Evolutionary conservation across 2,329 filamentous ascomycete species (phyloP).

Genomic region (Colletotrichum horii): DNA sequence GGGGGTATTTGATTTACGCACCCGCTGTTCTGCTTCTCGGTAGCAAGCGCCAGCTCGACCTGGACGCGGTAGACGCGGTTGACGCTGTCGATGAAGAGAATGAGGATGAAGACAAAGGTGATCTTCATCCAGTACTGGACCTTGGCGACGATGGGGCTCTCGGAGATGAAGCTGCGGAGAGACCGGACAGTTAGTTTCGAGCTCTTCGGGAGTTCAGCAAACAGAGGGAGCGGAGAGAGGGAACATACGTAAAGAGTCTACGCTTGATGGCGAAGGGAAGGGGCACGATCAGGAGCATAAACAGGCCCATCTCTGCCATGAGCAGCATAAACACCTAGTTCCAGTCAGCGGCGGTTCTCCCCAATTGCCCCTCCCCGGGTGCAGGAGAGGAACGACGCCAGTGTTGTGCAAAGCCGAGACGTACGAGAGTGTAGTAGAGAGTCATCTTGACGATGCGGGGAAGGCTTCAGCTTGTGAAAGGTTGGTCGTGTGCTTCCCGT

Average conservation of each 20-base stretch:
- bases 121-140: conserved; percentile 98
- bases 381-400: not conserved
- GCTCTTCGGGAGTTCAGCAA: not conserved
- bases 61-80: conserved; percentile 84
- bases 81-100: conserved; percentile 97
- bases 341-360: not conserved
- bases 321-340: conserved; percentile 82
- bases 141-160: conserved; percentile 84
- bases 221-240: not conserved
- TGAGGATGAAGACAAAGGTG: conserved; percentile 98
- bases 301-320: conserved; percentile 82
- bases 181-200: not conserved
- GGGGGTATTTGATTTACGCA: conserved; percentile 39
- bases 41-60: conserved; percentile 78
- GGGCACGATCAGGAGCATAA: conserved; percentile 82
- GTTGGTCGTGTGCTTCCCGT: conserved; percentile 10
- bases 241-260: conserved; percentile 75
- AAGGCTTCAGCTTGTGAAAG: conserved; percentile 5
- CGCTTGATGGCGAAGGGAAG: conserved; percentile 87
- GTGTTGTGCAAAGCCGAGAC: conserved; percentile 23
- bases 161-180: conserved; percentile 81
- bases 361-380: not conserved
- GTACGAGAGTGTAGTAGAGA: conserved; percentile 62
- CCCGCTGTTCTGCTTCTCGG: conserved; percentile 62
- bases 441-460: conserved; percentile 50